Base-by-base conservation (phyloP, 495 filamentous ascomycete species). In the Podospora tetraspora region DNA sequence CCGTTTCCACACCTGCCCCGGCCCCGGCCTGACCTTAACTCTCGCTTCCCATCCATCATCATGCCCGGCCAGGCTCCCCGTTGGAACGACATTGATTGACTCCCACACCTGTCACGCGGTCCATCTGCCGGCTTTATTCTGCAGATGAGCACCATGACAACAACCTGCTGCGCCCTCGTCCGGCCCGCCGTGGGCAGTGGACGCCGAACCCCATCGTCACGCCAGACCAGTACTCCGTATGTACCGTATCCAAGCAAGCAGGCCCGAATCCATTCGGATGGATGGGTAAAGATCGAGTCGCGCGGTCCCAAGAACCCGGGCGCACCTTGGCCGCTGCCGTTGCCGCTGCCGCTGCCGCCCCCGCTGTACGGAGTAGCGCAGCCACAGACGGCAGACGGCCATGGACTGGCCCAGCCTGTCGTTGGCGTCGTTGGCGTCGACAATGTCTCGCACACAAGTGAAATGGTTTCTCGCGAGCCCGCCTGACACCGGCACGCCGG, bases 121-220 rank as follows among this genome's bases (percentile, higher is more conserved):
- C 62, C 70, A 75, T 76, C 72, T 75, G 73, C 76, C 73, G 73
- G 75, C 72, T 78, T 75, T 71, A 76, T 67, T 73, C 34, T 74
- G 67, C 67, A 76, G 75, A 76, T 77, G 70, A 73, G 66, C 21
- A 66, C 62, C 65, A 69, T 66, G 68, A 56, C 68, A 57, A 71
- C 56, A 57, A 71, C 56, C 11, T 62, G 59, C 60, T 30, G 29
- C 1, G 29, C 34, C 34, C 34, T 43, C 34, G 34, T 19, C 34
- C 34, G 34, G 34, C 0, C 29, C 10, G 9, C 9, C 8, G 10
- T 2, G 3, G 29, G 29, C 29, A 30, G 8, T 30, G 29, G 29
- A 30, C 0, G 29, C 29, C 1, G 29, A 30, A 8, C 29, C 29
- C 32, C 11, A 12, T 34, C 16, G 43, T n/a, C 43, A 52, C 43